These are phyloP conservation scores for Teratosphaeriaceae sp. DNA, from an alignment of 2,329 filamentous ascomycete genomes.

Conservation along the genomic window DNA sequence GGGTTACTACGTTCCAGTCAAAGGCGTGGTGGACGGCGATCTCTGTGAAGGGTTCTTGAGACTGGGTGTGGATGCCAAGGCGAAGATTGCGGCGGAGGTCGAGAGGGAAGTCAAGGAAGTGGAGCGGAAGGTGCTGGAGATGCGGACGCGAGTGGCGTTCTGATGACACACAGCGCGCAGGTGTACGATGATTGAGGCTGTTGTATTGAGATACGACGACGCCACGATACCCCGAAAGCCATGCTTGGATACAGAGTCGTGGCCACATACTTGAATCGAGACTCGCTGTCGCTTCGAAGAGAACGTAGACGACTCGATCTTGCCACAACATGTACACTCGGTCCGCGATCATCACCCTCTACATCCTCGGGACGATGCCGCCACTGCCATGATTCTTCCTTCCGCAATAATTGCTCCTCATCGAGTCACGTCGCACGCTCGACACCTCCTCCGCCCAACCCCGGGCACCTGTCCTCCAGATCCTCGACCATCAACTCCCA, in stretches of 20 bases:
- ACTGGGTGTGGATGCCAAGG: constrained; percentile 80
- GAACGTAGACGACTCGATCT: too few relatives aligned
- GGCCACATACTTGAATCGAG: too few relatives aligned
- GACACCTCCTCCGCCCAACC: too few relatives aligned
- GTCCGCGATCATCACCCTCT: too few relatives aligned
- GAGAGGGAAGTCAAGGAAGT: constrained; percentile 89
- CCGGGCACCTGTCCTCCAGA: constrained; percentile 6
- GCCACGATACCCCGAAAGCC: background rate
- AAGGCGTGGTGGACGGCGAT: constrained; percentile 95
- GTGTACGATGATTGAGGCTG: background rate
- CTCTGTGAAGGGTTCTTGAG: constrained; percentile 87
- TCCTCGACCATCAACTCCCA: constrained; percentile 6
- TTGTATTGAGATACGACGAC: background rate
- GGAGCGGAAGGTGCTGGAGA: constrained; percentile 73
- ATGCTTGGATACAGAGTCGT: too few relatives aligned
- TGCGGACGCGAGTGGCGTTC: constrained; percentile 33
- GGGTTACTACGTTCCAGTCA: constrained; percentile 92
- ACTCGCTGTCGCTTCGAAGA: too few relatives aligned
- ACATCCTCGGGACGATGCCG: too few relatives aligned
- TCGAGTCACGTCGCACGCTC: too few relatives aligned
- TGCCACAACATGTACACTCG: too few relatives aligned
- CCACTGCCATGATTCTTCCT: too few relatives aligned
- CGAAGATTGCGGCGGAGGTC: constrained; percentile 88
- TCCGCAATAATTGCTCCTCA: too few relatives aligned
- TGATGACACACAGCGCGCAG: constrained; percentile 6